Percentiles rank a stretch among this genome's conserved stretches.
These are phyloP conservation scores for Hysterium pulicare DNA, from an alignment of 2,329 filamentous ascomycete species.

Conservation along the genomic window DNA sequence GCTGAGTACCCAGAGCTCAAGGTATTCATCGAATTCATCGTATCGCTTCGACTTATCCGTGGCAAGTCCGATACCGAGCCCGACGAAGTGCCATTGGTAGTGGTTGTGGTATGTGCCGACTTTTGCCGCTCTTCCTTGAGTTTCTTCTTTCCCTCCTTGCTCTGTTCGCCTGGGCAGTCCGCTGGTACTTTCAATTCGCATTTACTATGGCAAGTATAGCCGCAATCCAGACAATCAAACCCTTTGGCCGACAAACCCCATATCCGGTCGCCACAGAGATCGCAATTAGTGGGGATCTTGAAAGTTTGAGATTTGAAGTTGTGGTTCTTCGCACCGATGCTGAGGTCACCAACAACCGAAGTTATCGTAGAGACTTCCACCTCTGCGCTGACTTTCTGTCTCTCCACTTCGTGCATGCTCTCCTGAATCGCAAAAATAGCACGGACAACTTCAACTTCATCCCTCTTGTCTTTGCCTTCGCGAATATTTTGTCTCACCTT, in stretches of 20 bases:
- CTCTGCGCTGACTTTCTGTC: slow-evolving; percentile 80
- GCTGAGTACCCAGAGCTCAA: slow-evolving; percentile 83
- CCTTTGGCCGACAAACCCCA: slow-evolving; percentile 97
- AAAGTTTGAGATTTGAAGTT: slow-evolving; percentile 99
- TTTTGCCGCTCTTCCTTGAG: slow-evolving; percentile 83
- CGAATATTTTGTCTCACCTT: slow-evolving; percentile 70
- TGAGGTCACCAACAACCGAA: slow-evolving; percentile 86
- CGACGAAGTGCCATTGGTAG: slow-evolving; percentile 43
- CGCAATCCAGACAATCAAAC: slow-evolving; percentile 92
- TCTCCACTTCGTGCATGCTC: slow-evolving; percentile 77
- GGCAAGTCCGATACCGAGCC: slow-evolving; percentile 62
- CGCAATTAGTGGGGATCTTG: slow-evolving; percentile 98
- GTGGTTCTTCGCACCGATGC: slow-evolving; percentile 87
- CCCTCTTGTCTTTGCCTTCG: slow-evolving; percentile 81
- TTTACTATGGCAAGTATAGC: slow-evolving; percentile 97
- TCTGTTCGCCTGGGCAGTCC: slow-evolving; percentile 89
- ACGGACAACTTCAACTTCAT: slow-evolving; percentile 80
- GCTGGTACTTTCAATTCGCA: slow-evolving; percentile 98
- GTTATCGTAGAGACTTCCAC: slow-evolving; percentile 92
- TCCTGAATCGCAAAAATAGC: slow-evolving; percentile 84
- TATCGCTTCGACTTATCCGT: slow-evolving; percentile 73
- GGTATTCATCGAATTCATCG: slow-evolving; percentile 72
- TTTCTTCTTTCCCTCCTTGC: slow-evolving; percentile 93
- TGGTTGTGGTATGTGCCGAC: slow-evolving; percentile 58
- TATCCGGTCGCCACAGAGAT: slow-evolving; percentile 92